Evolutionary conservation across 2,329 filamentous ascomycete species (phyloP), one percentile per base, ranked within the genome.

Genomic region (Colletotrichum horii): DNA sequence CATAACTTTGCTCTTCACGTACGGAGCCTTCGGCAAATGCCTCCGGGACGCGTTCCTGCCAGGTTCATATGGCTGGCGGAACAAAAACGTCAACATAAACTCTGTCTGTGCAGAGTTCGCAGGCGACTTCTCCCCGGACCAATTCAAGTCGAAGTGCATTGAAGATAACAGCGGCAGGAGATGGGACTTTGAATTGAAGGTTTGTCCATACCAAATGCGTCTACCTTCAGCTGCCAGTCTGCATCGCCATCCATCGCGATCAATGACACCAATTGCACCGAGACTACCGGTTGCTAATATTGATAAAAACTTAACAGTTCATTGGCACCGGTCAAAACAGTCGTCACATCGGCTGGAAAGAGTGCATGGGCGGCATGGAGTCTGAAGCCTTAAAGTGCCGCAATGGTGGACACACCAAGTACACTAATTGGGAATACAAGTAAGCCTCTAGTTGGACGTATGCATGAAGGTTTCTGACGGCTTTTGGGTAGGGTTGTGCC

Each of bases 301-400:
- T 28, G 28, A 5, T 19, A 7, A 4, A 1, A 28, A 2, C 7
- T 26, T 12, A 26, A 9, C n/a, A 64, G 61, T 64, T 24, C 22
- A 15, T 26, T 22, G 61, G 32, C 6, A 15, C 2, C 8, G 32
- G 52, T 24, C 52, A 64, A 7, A 15, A 7, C 15, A 22, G 15
- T 24, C 61, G 61, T 34, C 15, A 24, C 32, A 64, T 64, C 22
- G 22, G 24, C 14, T 8, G 9, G 16, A 43, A 11, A 34, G 61
- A 64, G 61, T 64, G 61, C 61, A 22, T 64, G 30, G n/a, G 15
- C 61, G 61, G 61, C 19, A 64, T 64, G 61, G 24, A 24, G 52
- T 56, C 32, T 15, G 61, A 26, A 19, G 32, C 32, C 8, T 24
- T 34, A 22, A 26, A 15, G 3, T 64, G 61, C 32, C n/a, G 32